Base-by-base conservation (phyloP, 345 rosid species). In the Salix suchowensis region DNA sequence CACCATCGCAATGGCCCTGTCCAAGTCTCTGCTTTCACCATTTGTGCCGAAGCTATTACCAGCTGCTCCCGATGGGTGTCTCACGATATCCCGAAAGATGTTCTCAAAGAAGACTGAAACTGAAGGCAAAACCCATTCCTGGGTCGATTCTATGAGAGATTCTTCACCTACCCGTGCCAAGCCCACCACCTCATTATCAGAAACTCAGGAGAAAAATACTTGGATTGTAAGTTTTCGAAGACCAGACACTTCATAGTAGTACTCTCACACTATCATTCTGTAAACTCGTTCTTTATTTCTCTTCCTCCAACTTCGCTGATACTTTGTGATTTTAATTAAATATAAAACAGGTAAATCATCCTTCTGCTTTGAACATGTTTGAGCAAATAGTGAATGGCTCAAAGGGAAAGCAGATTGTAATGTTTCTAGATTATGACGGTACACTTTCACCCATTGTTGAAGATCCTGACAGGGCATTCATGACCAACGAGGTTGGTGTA, bases 351-450 rank as follows among this genome's bases (percentile, higher is more conserved):
- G 65, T 80, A 15, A 80, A 81, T 42, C 94, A 93, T 76, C 98
- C 98, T 11, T 95, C 98, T 34, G 98, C 98, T 40, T 46, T 95
- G 71, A 90, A 81, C 16, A 88, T 82, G 92, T 93, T 95, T 48
- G 88, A 87, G 74, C 81, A 85, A 66, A 95, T 95, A 65, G 85
- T 81, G 21, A 86, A 86, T 67, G 89, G 88, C 64, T 90, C 98
- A 0, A 77, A 66, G 73, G 98, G 97, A 73, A 95, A 95, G 77
- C 89, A 95, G 69, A 91, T 95, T 16, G 97, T 91, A 12, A 89
- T 95, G 97, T 95, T 95, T 77, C 84, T 95, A 48, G 98, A 95
- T 60, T 95, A 95, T 26, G 98, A 95, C 58, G 98, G 98, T 60
- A 95, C 98, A 18, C 97, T 95, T 65, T 95, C 98, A 1, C 98